These are phyloP conservation scores for Diaporthe vexans DNA, from an alignment of 2,329 filamentous ascomycete genomes.

Conservation along the genomic window DNA sequence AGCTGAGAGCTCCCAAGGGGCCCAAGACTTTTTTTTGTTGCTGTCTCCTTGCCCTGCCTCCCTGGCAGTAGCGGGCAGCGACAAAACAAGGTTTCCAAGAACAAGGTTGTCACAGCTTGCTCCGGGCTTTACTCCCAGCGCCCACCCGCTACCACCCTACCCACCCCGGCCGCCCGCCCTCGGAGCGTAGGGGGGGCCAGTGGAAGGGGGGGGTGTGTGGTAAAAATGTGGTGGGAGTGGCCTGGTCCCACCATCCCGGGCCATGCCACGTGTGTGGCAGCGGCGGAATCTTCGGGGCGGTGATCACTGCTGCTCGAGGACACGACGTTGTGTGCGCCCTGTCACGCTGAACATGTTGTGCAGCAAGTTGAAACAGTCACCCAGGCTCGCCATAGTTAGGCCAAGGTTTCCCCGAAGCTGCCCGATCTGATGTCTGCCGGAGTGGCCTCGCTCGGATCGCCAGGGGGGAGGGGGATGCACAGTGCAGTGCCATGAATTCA, in stretches of 20 bases:
- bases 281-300: conserved; percentile 31
- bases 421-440: conserved; percentile 30
- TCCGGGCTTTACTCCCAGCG: conserved; percentile 23
- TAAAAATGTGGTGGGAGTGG: conserved; percentile 6
- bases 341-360: conserved; percentile 26
- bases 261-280: conserved; percentile 34
- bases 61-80: conserved; percentile 27
- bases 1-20: conserved; percentile 33
- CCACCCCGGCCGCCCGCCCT: conserved; percentile 22
- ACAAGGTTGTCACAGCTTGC: conserved; percentile 32
- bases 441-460: conserved; percentile 28
- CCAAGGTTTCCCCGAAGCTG: conserved; percentile 31
- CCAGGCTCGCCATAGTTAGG: conserved; percentile 9
- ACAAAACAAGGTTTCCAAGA: conserved; percentile 34
- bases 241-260: conserved; percentile 33
- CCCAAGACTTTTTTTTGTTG: conserved; percentile 27
- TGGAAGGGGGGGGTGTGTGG: conserved; percentile 1
- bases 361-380: conserved; percentile 31
- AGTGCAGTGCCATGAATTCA: neutral
- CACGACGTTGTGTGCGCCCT: conserved; percentile 9
- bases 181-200: conserved; percentile 2
- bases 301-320: conserved; percentile 31
- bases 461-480: neutral
- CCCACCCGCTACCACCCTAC: conserved; percentile 19
- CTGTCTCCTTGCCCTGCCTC: conserved; percentile 24